phyloP scores from a whole-genome alignment of 306 rosid genomes.

The Medicago ruthenica region DNA sequence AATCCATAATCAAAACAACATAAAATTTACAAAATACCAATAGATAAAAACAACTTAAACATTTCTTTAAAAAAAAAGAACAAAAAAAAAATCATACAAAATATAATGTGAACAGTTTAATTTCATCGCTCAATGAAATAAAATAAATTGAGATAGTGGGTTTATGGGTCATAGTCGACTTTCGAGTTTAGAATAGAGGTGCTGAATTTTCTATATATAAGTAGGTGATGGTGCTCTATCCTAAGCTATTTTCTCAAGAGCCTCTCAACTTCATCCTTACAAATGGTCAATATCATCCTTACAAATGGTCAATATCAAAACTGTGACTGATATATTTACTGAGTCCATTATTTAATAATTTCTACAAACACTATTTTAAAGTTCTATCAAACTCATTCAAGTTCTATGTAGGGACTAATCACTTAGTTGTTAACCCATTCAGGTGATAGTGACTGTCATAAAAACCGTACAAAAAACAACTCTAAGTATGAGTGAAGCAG shows the following conservation, averaged over 20 bases:
- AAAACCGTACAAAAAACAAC: no score
- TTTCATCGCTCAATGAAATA: background rate
- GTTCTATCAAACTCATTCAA: no score
- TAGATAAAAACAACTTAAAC: background rate
- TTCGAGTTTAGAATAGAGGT: constrained; percentile 31
- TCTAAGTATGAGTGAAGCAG: no score
- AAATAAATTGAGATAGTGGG: constrained; percentile 37
- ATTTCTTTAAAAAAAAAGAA: no score
- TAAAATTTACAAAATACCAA: background rate
- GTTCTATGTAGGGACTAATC: no score
- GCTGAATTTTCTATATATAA: constrained; percentile 49
- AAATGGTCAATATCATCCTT: no score
- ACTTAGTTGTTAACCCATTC: no score
- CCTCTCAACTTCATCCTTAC: constrained; percentile 12
- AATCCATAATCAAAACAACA: background rate
- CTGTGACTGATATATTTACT: no score
- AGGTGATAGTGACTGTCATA: no score
- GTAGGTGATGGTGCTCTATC: constrained; percentile 57
- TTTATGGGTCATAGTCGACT: constrained; percentile 22
- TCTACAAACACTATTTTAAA: no score
- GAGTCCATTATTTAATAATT: no score
- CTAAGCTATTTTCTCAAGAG: constrained; percentile 32
- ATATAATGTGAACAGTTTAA: background rate
- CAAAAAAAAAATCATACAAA: background rate
- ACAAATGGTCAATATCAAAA: no score